A percentile compares a stretch with the other conserved stretches of the same genome.
Evolutionary conservation across 176 grass and related monocot genomes (phyloP).

Genomic region (Zizania latifolia): DNA sequence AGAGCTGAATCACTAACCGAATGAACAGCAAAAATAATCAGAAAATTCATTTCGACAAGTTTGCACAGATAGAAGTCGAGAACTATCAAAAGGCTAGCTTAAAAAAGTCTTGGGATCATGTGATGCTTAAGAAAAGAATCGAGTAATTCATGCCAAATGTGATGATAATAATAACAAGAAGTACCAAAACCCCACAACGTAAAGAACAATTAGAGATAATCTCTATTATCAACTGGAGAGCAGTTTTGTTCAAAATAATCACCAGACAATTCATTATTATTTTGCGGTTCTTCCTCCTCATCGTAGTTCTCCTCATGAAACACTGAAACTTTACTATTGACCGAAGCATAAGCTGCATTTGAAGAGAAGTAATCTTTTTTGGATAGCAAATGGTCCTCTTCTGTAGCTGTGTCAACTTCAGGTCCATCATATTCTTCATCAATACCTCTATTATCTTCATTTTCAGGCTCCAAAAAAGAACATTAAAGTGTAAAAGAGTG

Average conservation of each 20-base stretch:
- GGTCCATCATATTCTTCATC: conserved; percentile 99
- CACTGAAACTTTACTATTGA: conserved; percentile 45
- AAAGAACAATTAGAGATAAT: background rate
- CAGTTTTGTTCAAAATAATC: conserved; percentile 20
- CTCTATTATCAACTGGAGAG: conserved; percentile 31
- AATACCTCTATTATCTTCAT: conserved; percentile 96
- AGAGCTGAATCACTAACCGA: too few species aligned
- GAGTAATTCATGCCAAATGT: background rate
- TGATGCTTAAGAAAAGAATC: background rate
- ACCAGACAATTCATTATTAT: conserved; percentile 21
- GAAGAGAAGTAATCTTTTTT: conserved; percentile 85
- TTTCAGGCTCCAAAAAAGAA: too few species aligned
- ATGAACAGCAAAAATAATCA: too few species aligned
- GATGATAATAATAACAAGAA: background rate
- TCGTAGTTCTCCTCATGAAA: conserved; percentile 94
- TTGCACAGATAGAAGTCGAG: background rate
- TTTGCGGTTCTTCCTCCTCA: conserved; percentile 69
- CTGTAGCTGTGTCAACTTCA: conserved; percentile 76
- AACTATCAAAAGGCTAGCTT: background rate
- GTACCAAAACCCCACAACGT: background rate
- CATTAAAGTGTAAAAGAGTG: too few species aligned
- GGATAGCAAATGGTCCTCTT: conserved; percentile 78
- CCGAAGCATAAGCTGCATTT: conserved; percentile 48
- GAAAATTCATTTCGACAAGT: background rate
- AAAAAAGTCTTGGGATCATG: background rate